Evolutionary conservation across 2,329 filamentous ascomycete genomes (phyloP), one percentile per base, ranked within the genome.

Genomic region (Cladophialophora bantiana): DNA sequence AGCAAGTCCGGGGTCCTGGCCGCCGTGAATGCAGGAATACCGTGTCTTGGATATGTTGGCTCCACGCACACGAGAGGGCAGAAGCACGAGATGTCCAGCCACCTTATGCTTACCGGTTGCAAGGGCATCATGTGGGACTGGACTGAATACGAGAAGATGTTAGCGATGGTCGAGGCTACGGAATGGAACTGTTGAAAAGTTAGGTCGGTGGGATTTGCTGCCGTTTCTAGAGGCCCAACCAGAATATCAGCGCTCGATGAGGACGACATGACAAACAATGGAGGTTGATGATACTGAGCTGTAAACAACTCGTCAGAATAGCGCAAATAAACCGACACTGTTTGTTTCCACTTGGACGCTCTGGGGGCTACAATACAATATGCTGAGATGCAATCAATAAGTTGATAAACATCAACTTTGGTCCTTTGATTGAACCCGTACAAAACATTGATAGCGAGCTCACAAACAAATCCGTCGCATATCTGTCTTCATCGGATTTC

Each of bases 1-100:
- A 92, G 89, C 84, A 92, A 91, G 85, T 93, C 89, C 73, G 93
- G 93, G 68, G 91, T 91, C 52, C 86, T 90, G 65, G 92, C 91
- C 71, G 90, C 89, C 66, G 88, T 89, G 74, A 86, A 91, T 67
- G 93, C 93, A 18, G 88, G 88, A 58, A 95, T 97, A 75, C 90
- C 88, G 69, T 88, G 90, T 70, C 88, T 97, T 73, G 93, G 89
- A 63, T 97, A 97, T 79, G 90, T 95, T 35, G 93, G 93, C 42
- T 90, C 90, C 65, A 95, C 94, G 79, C 79, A 83, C 45, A 81
- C 82, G 59, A 80, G 81, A 18, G 83, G 83, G 40, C 85, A 90
- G 79, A 82, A 85, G 79, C 81, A 85, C 56, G 85, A 89, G 78
- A 92, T 93, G 87, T 82, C 84, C 57, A 85, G 89, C 78, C 91